Evolutionary conservation across 2,329 filamentous ascomycete genomes (phyloP).

Genomic region (Cladophialophora psammophila): DNA sequence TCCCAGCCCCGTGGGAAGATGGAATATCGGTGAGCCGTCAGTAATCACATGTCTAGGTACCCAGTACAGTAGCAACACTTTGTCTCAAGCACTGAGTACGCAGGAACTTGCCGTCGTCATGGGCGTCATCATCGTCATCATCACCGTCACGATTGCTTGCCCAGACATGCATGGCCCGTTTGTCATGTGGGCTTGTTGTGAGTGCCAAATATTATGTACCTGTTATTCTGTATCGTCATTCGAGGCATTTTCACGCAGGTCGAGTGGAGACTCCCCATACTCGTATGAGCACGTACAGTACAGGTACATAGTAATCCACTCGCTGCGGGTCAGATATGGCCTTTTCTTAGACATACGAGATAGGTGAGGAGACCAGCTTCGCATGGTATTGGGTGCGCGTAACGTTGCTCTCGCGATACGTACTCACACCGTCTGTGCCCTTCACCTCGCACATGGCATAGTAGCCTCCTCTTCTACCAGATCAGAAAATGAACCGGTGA

Average conservation of each 20-base stretch:
- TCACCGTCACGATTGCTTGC: not conserved
- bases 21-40: slow-evolving; percentile 10
- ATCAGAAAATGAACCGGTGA: not conserved
- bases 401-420: not conserved
- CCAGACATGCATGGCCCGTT: slow-evolving; percentile 8
- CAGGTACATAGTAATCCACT: slow-evolving; percentile 2
- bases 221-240: slow-evolving; percentile 11
- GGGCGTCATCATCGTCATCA: not conserved
- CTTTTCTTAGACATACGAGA: slow-evolving; percentile 17
- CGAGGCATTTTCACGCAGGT: not conserved
- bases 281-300: not conserved
- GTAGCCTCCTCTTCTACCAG: not conserved
- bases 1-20: slow-evolving; percentile 10
- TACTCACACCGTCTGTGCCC: not conserved
- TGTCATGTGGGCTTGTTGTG: not conserved
- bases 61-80: no score
- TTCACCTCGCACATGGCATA: not conserved
- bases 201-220: not conserved
- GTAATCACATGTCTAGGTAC: not conserved
- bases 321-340: slow-evolving; percentile 8
- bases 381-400: not conserved
- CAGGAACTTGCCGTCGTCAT: not conserved
- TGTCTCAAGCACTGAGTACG: not conserved
- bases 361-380: not conserved
- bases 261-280: not conserved